Evolutionary conservation across 148 eudicot genomes (phyloP).

Genomic region (Vaccinium macrocarpon): DNA sequence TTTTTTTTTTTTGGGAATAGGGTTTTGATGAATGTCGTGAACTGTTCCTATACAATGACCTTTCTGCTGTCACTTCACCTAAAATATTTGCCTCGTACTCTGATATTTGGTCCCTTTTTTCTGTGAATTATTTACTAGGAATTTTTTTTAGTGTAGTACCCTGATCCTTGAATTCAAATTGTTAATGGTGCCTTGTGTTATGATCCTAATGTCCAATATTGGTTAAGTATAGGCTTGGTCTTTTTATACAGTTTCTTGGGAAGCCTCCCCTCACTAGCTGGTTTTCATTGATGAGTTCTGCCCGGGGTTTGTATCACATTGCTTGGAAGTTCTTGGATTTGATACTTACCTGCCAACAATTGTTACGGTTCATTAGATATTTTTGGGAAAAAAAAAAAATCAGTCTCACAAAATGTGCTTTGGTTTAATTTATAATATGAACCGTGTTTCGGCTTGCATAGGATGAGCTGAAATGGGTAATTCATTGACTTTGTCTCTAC

Average conservation of each 20-base stretch:
- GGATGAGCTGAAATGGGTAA: not conserved
- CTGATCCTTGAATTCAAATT: not conserved
- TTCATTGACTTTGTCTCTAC: not conserved
- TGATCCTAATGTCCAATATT: not conserved
- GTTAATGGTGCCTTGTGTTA: not conserved
- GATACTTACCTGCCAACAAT: not conserved
- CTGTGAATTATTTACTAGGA: conserved; percentile 4
- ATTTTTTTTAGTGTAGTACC: not conserved
- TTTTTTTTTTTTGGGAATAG: not conserved
- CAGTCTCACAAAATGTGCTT: not conserved
- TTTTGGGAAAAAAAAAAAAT: not conserved
- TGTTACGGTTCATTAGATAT: not conserved
- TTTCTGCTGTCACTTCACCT: conserved; percentile 9
- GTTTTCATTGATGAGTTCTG: not conserved
- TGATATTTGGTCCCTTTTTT: not conserved
- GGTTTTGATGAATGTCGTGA: not conserved
- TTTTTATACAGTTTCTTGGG: not conserved
- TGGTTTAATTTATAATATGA: not conserved
- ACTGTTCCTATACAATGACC: not conserved
- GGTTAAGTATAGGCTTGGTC: not conserved
- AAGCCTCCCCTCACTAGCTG: not conserved
- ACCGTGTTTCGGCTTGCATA: not conserved
- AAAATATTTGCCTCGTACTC: conserved; percentile 40
- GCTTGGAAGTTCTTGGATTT: not conserved
- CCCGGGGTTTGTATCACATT: not conserved